phyloP scores from a whole-genome alignment of 2,329 filamentous ascomycete genomes.

The Cladosporium sp. region DNA sequence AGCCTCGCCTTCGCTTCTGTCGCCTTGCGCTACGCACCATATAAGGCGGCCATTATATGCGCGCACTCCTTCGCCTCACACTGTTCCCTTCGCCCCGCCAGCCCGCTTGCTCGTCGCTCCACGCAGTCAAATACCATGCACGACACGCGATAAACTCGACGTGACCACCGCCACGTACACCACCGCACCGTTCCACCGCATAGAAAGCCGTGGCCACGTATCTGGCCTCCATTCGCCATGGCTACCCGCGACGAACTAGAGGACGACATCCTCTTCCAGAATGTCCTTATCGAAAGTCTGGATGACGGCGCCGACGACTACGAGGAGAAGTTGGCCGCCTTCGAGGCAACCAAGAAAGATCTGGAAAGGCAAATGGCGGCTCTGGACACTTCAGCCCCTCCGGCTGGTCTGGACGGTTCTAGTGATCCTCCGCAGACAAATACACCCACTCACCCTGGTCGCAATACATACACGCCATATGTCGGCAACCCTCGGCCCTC shows the following conservation, averaged over 20 bases:
- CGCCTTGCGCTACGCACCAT: not conserved
- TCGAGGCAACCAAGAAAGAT: conserved; percentile 29
- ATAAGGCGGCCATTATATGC: not conserved
- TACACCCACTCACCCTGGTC: conserved; percentile 4
- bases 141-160: conserved; percentile 10
- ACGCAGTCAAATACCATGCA: not conserved
- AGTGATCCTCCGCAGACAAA: conserved; percentile 8
- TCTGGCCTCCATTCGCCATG: not conserved
- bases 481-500: not conserved
- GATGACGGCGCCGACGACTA: conserved; percentile 37
- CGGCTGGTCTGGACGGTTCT: conserved; percentile 18
- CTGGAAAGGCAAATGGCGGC: conserved; percentile 28
- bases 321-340: conserved; percentile 27
- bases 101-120: not conserved
- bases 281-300: conserved; percentile 36
- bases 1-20: not conserved
- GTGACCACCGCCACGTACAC: not conserved
- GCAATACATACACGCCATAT: not conserved
- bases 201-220: not conserved
- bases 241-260: conserved; percentile 21
- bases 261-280: conserved; percentile 39
- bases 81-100: not conserved
- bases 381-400: conserved; percentile 13
- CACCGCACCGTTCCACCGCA: not conserved
- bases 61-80: not conserved